Evolutionary conservation across 1,284 basidiomycete species (phyloP).

Genomic region (Marasmius fiardii): DNA sequence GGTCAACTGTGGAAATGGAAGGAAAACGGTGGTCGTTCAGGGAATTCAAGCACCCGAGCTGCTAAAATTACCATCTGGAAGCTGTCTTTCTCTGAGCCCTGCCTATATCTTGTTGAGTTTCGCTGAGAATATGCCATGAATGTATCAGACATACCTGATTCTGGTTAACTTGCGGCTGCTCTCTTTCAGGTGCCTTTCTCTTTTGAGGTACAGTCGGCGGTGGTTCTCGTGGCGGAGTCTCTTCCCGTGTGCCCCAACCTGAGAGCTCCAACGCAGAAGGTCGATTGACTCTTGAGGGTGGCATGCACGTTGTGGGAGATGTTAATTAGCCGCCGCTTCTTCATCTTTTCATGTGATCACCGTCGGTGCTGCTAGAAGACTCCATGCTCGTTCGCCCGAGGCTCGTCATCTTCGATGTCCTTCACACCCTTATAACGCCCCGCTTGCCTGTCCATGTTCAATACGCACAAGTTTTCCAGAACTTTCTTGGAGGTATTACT

Average conservation of each 20-base stretch:
- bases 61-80: not conserved
- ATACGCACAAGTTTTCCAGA: slow-evolving; percentile 63
- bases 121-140: not conserved
- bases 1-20: not conserved
- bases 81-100: not conserved
- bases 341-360: too few species aligned
- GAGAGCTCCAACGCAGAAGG: not conserved
- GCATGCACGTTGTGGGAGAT: not conserved
- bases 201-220: not conserved
- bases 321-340: too few species aligned
- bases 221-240: not conserved
- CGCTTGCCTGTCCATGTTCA: slow-evolving; percentile 64
- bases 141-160: not conserved
- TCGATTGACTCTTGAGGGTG: not conserved
- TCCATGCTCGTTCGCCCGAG: slow-evolving; percentile 22
- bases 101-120: not conserved
- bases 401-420: slow-evolving; percentile 68
- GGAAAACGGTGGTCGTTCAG: not conserved
- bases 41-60: not conserved
- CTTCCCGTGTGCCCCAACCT: not conserved
- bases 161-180: too few species aligned
- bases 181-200: not conserved
- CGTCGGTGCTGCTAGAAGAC: too few species aligned
- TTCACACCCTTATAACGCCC: slow-evolving; percentile 66
- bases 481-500: slow-evolving; percentile 47